Evolutionary conservation across 768 basidiomycete species (phyloP), one percentile per base, ranked within the genome.

Genomic region (Cyclocybe aegerita): DNA sequence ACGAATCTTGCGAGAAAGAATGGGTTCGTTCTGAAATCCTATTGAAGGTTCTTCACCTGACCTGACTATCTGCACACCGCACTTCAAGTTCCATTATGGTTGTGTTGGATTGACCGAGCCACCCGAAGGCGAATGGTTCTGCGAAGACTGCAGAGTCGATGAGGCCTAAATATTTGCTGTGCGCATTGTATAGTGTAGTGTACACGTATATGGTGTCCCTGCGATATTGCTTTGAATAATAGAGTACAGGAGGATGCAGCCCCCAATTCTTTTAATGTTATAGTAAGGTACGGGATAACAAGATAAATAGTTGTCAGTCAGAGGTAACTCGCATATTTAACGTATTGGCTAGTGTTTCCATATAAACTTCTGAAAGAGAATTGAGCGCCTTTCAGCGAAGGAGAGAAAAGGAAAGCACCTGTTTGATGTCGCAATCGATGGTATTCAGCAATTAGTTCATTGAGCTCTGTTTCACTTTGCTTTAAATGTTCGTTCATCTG

Each of bases 291-390:
- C 36, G 11, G 4, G 15, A 39, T 14, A 44, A 16, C 5, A 14
- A 1, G 32, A 29, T 30, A 9, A 12, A 37, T 9, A 5, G 6
- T 35, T 5, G 39, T 65, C 50, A 66, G 45, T 64, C 64, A 6
- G 63, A 51, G 11, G 60, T 60, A 10, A 70, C 63, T 34, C 63
- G 71, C 77, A 89, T 76, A 46, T 86, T 88, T 39, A 93, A 73
- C 58, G 89, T 88, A 66, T 88, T 88, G 3, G 89, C 87, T 23
- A 92, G 71, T 0, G 86, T 90, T 65, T 90, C 90, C 90, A 92
- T 91, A 60, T 90, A 93, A 1, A 90, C 79, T 64, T 90, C 90
- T 91, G 55, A 15, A 41, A 32, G 6, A 14, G 4, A 39, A 35
- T 31, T n/a, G 36, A 30, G 36, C 15, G 40, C 51, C 36, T 43